phyloP scores from a whole-genome alignment of 306 rosid genomes.

The Glycyrrhiza uralensis region DNA sequence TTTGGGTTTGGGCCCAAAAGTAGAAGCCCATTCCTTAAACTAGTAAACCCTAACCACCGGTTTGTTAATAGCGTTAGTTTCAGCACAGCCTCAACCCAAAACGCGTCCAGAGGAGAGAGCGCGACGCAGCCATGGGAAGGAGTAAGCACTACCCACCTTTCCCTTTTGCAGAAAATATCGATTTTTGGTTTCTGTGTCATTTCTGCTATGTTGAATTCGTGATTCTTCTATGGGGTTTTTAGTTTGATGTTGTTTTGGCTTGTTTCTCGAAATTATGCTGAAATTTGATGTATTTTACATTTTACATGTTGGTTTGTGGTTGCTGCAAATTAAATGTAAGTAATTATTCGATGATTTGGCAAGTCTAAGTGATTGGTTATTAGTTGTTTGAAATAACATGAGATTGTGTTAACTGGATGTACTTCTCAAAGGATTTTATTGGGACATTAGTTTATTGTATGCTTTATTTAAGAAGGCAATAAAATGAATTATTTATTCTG shows the following conservation, averaged over 20 bases:
- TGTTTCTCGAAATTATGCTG: neutral
- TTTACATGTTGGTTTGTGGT: neutral
- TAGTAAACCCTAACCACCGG: no score
- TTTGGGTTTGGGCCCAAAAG: neutral
- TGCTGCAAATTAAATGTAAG: neutral
- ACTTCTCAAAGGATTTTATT: neutral
- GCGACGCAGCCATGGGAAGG: conserved; percentile 43
- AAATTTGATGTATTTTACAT: neutral
- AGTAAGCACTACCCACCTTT: conserved; percentile 30
- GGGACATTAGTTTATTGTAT: neutral
- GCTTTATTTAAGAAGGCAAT: neutral
- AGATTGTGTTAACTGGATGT: neutral
- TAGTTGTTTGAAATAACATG: neutral
- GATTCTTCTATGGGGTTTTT: neutral
- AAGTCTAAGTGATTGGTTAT: neutral
- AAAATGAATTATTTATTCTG: neutral
- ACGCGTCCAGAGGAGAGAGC: neutral
- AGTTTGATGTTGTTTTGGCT: neutral
- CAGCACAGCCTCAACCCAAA: neutral
- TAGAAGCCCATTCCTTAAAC: no score
- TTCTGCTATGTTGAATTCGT: neutral
- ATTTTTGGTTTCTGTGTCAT: neutral
- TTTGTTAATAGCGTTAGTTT: neutral
- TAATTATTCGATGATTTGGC: neutral
- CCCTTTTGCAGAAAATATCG: no score